These are phyloP conservation scores for Phytophthora idaei DNA, from an alignment of 352 stramenopile species.

Conservation along the genomic window DNA sequence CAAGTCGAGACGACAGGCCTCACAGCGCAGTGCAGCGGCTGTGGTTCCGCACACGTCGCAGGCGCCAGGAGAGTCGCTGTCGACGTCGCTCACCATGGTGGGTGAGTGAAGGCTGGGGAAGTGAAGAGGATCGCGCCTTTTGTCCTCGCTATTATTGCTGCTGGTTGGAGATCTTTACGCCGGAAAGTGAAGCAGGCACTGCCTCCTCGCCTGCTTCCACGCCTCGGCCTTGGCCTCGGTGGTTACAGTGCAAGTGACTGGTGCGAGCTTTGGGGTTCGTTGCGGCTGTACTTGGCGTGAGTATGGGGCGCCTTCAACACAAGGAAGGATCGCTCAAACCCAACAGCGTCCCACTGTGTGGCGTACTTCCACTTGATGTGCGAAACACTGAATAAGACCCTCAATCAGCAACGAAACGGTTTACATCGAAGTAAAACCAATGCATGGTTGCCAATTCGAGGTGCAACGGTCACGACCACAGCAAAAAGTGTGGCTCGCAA, in stretches of 20 bases:
- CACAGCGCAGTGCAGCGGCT: conserved; percentile 42
- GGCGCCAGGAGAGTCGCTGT: conserved; percentile 13
- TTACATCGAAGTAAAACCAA: not conserved
- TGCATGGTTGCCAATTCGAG: conserved; percentile 7
- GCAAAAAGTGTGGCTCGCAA: not conserved
- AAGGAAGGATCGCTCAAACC: conserved; percentile 30
- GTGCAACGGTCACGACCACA: not conserved
- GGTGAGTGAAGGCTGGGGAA: not conserved
- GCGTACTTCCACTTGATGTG: conserved; percentile 17
- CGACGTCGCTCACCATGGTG: conserved; percentile 18
- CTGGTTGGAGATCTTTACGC: conserved; percentile 22
- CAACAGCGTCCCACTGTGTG: conserved; percentile 15
- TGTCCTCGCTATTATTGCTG: not conserved
- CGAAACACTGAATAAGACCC: not conserved
- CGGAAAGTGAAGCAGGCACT: conserved; percentile 27
- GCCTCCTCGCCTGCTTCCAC: conserved; percentile 16
- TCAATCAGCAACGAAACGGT: not conserved
- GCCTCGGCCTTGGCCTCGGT: conserved; percentile 15
- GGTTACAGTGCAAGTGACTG: conserved; percentile 36
- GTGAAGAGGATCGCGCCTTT: not conserved
- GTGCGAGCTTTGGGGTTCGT: conserved; percentile 21
- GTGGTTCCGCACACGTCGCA: conserved; percentile 56
- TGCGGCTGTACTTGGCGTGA: conserved; percentile 18
- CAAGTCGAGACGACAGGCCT: conserved; percentile 53
- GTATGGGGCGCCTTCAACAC: conserved; percentile 27